These are phyloP conservation scores for Amanita thiersii DNA, from an alignment of 768 basidiomycete species.

Conservation along the genomic window DNA sequence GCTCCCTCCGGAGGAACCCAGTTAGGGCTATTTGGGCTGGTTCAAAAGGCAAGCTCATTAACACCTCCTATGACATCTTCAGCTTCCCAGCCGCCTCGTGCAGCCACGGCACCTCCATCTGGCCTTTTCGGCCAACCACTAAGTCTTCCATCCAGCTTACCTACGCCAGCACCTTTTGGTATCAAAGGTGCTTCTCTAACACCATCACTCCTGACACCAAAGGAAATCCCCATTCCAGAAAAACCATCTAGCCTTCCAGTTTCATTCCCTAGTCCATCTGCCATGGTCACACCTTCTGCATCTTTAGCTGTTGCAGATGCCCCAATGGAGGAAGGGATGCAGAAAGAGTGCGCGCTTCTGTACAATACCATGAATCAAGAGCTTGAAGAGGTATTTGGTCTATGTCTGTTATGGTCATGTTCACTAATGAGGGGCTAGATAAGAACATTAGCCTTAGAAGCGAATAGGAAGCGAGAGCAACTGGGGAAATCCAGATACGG, in stretches of 20 bases:
- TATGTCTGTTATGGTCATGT: neutral
- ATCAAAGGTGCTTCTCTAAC: neutral
- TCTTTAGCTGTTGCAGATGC: constrained; percentile 8
- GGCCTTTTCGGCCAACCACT: neutral
- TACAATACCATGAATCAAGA: constrained; percentile 40
- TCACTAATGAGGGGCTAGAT: constrained; percentile 29
- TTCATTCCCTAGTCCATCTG: constrained; percentile 6
- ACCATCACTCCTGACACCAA: neutral
- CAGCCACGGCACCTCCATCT: neutral
- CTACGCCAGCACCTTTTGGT: neutral
- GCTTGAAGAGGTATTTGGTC: constrained; percentile 46
- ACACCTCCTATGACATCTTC: too few species aligned
- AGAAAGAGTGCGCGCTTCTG: constrained; percentile 51
- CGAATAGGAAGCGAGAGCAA: constrained; percentile 25
- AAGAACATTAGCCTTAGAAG: constrained; percentile 26
- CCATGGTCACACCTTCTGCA: constrained; percentile 10
- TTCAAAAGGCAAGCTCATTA: too few species aligned
- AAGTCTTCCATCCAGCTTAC: constrained; percentile 3
- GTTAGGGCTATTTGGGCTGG: too few species aligned
- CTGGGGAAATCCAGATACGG: constrained; percentile 30
- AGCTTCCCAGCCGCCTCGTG: too few species aligned
- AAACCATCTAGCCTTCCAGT: constrained; percentile 1
- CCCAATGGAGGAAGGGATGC: constrained; percentile 54
- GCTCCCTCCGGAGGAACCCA: too few species aligned
- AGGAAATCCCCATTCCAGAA: constrained; percentile 3